These are phyloP conservation scores for Cyclostephanos tholiformis DNA, from an alignment of 108 stramenopile species.

Conservation along the genomic window DNA sequence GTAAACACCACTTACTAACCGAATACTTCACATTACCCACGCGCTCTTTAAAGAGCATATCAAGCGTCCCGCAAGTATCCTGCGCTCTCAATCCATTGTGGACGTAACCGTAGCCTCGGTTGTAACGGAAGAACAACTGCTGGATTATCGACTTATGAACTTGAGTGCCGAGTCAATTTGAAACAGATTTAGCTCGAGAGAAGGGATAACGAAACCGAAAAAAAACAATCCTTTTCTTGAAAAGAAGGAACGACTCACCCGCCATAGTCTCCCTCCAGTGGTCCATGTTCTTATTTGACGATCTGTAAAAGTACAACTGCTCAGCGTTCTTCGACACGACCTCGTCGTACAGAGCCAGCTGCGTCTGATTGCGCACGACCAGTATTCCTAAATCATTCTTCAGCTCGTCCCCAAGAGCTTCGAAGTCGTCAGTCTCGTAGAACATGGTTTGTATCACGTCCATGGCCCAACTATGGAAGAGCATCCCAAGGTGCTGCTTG, in stretches of 20 bases:
- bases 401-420: background rate
- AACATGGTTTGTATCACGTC: conserved; percentile 18
- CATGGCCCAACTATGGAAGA: conserved; percentile 37
- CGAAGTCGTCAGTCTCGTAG: conserved; percentile 11
- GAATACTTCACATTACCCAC: conserved; percentile 16
- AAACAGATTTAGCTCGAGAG: background rate
- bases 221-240: background rate
- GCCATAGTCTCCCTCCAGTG: conserved; percentile 22
- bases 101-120: conserved; percentile 21
- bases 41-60: conserved; percentile 16
- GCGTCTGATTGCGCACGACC: conserved; percentile 18
- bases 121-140: conserved; percentile 25
- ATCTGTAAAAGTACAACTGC: conserved; percentile 29
- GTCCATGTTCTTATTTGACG: conserved; percentile 3
- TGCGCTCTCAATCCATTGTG: conserved; percentile 7
- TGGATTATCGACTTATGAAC: conserved; percentile 32
- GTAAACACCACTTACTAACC: conserved; percentile 18
- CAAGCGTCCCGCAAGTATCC: conserved; percentile 10
- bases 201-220: too few species aligned
- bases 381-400: conserved; percentile 24
- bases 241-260: background rate
- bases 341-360: conserved; percentile 5
- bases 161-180: background rate
- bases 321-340: conserved; percentile 11
- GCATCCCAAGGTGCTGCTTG: conserved; percentile 26